Percentiles rank a stretch among this genome's conserved stretches.
Conservation (phyloP, 2,329 filamentous ascomycete genomes). For the Sporothrix inflata region DNA sequence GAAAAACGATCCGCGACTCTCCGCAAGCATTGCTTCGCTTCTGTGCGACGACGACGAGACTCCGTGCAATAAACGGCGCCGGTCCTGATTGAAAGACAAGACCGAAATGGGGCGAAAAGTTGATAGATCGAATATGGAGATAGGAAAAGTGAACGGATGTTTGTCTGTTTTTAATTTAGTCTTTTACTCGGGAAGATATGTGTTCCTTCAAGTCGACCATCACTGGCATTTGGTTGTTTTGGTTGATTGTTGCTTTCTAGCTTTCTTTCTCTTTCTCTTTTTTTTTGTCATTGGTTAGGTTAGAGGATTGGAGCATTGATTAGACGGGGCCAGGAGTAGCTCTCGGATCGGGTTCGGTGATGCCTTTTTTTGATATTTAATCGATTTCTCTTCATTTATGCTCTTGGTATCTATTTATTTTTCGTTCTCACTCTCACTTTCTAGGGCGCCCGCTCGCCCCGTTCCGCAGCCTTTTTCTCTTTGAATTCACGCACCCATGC, state of each 20-base stretch:
- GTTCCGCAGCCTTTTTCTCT: constrained; percentile 64
- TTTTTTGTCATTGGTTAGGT: background rate
- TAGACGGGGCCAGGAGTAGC: background rate
- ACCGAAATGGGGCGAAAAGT: background rate
- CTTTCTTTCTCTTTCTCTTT: background rate
- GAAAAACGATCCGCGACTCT: background rate
- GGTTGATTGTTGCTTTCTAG: background rate
- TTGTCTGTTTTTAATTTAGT: background rate
- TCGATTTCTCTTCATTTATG: background rate
- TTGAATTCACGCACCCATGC: constrained; percentile 88
- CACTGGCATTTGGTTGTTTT: background rate
- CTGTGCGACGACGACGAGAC: constrained; percentile 17
- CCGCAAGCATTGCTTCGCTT: constrained; percentile 23
- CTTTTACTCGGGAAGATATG: background rate
- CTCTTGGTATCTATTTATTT: background rate
- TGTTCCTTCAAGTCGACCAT: background rate
- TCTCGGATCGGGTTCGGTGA: background rate
- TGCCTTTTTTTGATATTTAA: constrained; percentile 21
- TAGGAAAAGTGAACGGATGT: background rate
- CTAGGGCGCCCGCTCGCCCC: constrained; percentile 35
- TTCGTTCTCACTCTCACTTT: too few relatives aligned
- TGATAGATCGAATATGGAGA: background rate
- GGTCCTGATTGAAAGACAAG: background rate
- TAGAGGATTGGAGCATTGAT: background rate
- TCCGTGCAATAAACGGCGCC: constrained; percentile 25